These are phyloP conservation scores for Aspergillus ochraceus DNA, from an alignment of 2,329 filamentous ascomycete species.

Conservation along the genomic window DNA sequence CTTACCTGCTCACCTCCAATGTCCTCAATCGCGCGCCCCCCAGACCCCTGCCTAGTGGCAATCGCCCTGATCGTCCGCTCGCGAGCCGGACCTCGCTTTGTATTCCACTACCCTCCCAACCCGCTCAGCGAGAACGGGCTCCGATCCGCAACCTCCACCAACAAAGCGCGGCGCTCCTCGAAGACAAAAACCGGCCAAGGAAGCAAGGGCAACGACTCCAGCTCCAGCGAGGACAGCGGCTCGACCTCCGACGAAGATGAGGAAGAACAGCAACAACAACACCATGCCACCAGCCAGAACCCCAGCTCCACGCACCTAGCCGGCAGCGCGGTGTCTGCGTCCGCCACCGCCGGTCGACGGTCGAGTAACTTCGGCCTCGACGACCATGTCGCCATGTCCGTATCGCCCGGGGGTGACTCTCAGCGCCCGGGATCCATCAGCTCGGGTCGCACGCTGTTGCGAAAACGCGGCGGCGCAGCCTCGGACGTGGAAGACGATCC, in stretches of 20 bases:
- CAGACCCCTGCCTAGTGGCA: constrained; percentile 62
- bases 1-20: constrained; percentile 27
- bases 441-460: constrained; percentile 29
- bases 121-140: constrained; percentile 43
- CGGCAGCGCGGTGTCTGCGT: constrained; percentile 20
- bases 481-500: constrained; percentile 37
- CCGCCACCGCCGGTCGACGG: constrained; percentile 21
- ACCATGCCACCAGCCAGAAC: constrained; percentile 13
- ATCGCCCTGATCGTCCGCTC: constrained; percentile 75
- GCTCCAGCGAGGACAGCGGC: constrained; percentile 39
- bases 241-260: constrained; percentile 44
- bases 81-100: constrained; percentile 75
- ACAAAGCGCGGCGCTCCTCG: constrained; percentile 35
- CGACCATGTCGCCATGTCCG: constrained; percentile 26
- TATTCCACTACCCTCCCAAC: constrained; percentile 81
- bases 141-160: constrained; percentile 27
- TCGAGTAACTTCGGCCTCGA: constrained; percentile 37
- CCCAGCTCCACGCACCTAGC: constrained; percentile 19
- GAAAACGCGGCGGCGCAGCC: constrained; percentile 27
- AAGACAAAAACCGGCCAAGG: constrained; percentile 33
- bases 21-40: constrained; percentile 49
- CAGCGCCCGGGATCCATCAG: constrained; percentile 36
- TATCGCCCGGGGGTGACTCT: constrained; percentile 30
- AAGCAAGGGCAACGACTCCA: constrained; percentile 38
- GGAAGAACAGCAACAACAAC: constrained; percentile 23